Evolutionary conservation across 2,329 filamentous ascomycete genomes (phyloP), one percentile per base, ranked within the genome.

Genomic region (Sarocladium brachiariae): DNA sequence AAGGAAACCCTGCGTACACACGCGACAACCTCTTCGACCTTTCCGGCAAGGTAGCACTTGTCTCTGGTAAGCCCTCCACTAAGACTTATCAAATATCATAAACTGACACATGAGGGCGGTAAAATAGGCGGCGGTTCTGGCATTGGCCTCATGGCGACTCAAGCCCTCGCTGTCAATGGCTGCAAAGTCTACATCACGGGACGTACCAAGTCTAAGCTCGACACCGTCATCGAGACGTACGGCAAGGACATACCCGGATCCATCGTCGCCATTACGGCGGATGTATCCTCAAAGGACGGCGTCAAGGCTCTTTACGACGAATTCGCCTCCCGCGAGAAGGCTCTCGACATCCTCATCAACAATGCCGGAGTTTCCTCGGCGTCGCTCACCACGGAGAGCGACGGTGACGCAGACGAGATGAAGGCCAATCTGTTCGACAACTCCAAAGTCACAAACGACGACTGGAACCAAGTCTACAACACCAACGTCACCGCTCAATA

Each of bases 401-500:
- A 74, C 37, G 73, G 76, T 0, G 72, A 74, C 0, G 59, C 63
- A 1, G 72, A 75, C 50, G 75, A 78, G 46, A 70, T 84, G 52
- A 78, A 75, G 54, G 61, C 78, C 51, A 81, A 83, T 63, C 71
- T 87, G 24, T 93, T 90, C 69, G 79, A 90, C 48, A 73, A 77
- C 37, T 74, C 84, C 51, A 59, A 65, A 1, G 63, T 68, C 2
- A 79, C 70, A 0, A 74, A 87, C 51, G 80, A 87, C 30, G 80
- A 85, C 58, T 93, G 87, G 89, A 76, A 75, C n/a, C 67, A 77
- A 35, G 80, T 81, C 0, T 91, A 86, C 71, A 78, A 80, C 52
- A 88, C 86, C 18, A 90, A 95, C 56, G 87, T 91, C 10, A 80
- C 87, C 27, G 79, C 77, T 53, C 73, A 82, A 51, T 86, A 81